Base-by-base conservation (phyloP, 208 protist genomes). In the Acanthamoeba sp. region DNA sequence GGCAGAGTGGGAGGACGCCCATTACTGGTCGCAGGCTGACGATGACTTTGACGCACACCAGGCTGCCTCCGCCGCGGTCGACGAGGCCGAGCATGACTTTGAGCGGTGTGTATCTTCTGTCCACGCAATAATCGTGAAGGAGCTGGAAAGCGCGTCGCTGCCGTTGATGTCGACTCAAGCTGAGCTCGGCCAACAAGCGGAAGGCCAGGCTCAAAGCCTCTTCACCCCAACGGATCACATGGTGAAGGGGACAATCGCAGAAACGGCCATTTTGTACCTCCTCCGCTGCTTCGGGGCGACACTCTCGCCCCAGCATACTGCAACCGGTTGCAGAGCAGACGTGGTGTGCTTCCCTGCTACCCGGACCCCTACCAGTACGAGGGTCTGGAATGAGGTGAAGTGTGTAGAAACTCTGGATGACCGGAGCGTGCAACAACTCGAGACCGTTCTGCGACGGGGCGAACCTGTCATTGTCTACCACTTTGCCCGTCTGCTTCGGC, bases 221-320 rank as follows among this genome's bases (percentile, higher is more conserved):
- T 62, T 62, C 55, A 62, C 1, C 1, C 0, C 0, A 62, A 22
- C 0, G 27, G 16, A 62, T 62, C 55, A 62, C 55, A 29, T 62
- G 55, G 55, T 62, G 55, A 62, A 62, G 55, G 55, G 55, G 55
- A 20, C 55, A 10, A 62, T 62, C 55, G 55, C 55, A 62, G 55
- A 62, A 62, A 62, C 55, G 55, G 55, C 55, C 55, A 62, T 62
- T 62, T 62, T 62, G 55, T 62, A 62, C 55, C 55, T 62, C 55
- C 55, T 62, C 55, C 55, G 55, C 55, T 62, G 55, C 55, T 62
- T 62, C 55, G 55, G 55, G 55, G 55, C 55, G 16, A 62, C 55
- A 62, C 55, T 62, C 55, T 62, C 55, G 55, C 55, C 55, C 55
- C 55, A 62, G 55, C 55, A 62, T 62, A 27, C 55, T 62, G 55